Conservation (phyloP, 495 filamentous ascomycete species). For the Neurospora sp. region DNA sequence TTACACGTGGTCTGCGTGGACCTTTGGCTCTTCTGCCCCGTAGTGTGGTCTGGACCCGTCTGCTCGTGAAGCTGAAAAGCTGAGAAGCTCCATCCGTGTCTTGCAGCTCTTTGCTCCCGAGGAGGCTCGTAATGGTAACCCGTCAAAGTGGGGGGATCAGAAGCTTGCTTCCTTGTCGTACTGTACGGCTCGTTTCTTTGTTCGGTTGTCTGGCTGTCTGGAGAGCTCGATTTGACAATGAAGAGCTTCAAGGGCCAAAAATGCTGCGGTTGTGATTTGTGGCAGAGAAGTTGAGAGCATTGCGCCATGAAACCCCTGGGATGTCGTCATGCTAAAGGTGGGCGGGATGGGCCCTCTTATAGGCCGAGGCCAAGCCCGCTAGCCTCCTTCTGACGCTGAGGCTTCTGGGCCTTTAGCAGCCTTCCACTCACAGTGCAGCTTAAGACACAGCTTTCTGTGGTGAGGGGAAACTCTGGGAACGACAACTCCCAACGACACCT, state of each 20-base stretch:
- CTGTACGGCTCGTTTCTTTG: neutral
- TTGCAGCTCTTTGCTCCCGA: neutral
- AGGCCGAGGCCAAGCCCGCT: neutral
- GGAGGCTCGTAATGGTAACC: neutral
- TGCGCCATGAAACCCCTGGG: conserved; percentile 3
- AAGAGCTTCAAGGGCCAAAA: neutral
- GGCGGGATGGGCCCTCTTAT: conserved; percentile 1
- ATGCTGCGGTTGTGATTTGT: neutral
- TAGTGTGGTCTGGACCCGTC: neutral
- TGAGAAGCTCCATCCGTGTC: neutral
- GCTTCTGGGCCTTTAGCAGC: neutral
- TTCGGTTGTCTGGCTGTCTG: neutral
- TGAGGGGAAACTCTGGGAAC: neutral
- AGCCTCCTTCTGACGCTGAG: neutral
- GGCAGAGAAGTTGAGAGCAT: neutral
- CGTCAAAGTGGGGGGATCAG: neutral
- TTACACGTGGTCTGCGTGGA: neutral
- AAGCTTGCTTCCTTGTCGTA: neutral
- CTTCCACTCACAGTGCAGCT: conserved; percentile 1
- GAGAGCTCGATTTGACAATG: neutral
- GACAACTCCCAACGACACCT: neutral
- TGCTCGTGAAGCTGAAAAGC: neutral
- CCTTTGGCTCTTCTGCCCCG: neutral
- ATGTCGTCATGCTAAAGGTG: conserved; percentile 6
- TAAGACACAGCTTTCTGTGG: neutral